Percentiles rank a stretch among this genome's conserved stretches.
Conservation (phyloP, 1,284 basidiomycete genomes). For the Omphalotus olearius region DNA sequence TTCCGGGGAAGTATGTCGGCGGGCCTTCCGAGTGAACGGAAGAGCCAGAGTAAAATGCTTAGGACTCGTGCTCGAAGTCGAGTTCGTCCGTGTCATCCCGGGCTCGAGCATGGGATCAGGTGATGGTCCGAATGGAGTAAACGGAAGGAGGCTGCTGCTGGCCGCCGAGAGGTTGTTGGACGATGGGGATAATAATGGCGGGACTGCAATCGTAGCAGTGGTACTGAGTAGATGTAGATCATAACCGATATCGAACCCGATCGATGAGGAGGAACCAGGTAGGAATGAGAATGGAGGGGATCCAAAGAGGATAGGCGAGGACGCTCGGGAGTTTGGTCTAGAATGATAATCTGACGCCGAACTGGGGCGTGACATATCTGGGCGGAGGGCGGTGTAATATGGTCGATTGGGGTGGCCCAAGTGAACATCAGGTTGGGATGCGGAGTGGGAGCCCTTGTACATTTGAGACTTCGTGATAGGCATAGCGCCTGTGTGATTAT, state of each 20-base stretch:
- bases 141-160: not conserved
- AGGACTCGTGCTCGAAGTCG: too few relatives aligned
- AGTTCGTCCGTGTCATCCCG: too few relatives aligned
- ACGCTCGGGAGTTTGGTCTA: slow-evolving; percentile 11
- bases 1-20: slow-evolving; percentile 21
- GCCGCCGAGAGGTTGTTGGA: too few relatives aligned
- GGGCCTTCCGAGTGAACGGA: too few relatives aligned
- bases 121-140: slow-evolving; percentile 8
- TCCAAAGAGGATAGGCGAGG: slow-evolving; percentile 1
- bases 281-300: slow-evolving; percentile 5
- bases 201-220: too few relatives aligned
- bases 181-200: too few relatives aligned
- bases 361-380: slow-evolving; percentile 44
- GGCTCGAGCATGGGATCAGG: too few relatives aligned
- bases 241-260: not conserved
- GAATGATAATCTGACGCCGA: slow-evolving; percentile 19
- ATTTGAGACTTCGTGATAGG: not conserved
- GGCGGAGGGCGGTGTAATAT: slow-evolving; percentile 60
- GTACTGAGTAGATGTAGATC: too few relatives aligned
- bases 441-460: not conserved
- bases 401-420: slow-evolving; percentile 54
- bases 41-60: too few relatives aligned
- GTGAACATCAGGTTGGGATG: slow-evolving; percentile 23
- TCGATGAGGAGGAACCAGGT: not conserved
- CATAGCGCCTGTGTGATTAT: not conserved